A percentile compares a stretch with the other conserved stretches of the same genome.
Evolutionary conservation across 768 basidiomycete genomes (phyloP).

Genomic region (Tylopilus sp.): DNA sequence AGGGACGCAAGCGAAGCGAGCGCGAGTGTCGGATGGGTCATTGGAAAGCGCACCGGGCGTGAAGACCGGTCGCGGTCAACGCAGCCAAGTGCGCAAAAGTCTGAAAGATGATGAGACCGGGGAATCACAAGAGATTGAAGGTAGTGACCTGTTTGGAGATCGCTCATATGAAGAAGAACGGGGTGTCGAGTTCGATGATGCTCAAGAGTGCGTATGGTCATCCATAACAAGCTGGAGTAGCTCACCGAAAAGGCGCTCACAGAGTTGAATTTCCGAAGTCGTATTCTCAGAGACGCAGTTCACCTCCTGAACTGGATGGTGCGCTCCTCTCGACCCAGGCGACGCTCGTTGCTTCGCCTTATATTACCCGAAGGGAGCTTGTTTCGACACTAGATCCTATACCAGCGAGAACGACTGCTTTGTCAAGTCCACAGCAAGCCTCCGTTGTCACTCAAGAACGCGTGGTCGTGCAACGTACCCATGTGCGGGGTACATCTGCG

Average conservation of each 20-base stretch:
- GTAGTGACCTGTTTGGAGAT: constrained; percentile 23
- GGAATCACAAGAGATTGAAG: constrained; percentile 12
- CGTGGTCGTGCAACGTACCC: constrained; percentile 1
- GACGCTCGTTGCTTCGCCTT: constrained; percentile 25
- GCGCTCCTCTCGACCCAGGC: constrained; percentile 22
- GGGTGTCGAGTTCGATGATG: neutral
- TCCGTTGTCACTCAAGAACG: constrained; percentile 4
- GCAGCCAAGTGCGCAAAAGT: neutral
- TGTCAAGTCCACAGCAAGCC: constrained; percentile 11
- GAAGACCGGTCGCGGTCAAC: neutral
- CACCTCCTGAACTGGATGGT: neutral
- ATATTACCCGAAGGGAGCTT: neutral
- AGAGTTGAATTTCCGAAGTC: constrained; percentile 1
- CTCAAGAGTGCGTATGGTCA: constrained; percentile 13
- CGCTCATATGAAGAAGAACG: neutral
- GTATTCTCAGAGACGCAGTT: neutral
- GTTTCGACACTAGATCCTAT: neutral
- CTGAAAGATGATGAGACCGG: neutral
- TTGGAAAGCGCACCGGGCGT: neutral
- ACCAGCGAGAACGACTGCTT: neutral
- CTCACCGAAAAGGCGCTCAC: neutral
- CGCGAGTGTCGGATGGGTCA: constrained; percentile 2
- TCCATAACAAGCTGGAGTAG: neutral
- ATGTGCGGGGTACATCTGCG: constrained; percentile 7
- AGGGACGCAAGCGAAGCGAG: constrained; percentile 12